Evolutionary conservation across 2,329 filamentous ascomycete species (phyloP), one percentile per base, ranked within the genome.

Genomic region (Phialemonium atrogriseum): DNA sequence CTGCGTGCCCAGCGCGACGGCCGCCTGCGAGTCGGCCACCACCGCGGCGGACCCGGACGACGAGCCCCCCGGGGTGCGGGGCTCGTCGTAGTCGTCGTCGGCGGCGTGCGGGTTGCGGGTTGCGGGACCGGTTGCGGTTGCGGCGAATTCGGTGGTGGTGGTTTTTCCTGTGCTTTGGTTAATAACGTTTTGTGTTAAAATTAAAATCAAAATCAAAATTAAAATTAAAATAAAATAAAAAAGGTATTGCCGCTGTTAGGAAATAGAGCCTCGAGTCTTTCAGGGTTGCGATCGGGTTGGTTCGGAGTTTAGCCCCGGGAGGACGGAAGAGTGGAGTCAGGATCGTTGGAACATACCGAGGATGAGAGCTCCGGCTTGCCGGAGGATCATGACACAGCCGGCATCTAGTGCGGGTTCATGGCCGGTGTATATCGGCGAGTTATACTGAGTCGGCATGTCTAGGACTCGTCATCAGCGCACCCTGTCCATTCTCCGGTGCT

Each of bases 1-100:
- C 45, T 84, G 78, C 0, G 77, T 80, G 1, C 77, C 79, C 0
- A 84, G 54, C 0, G 58, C 66, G 9, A 83, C 44, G 0, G 77
- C 73, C 1, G 66, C 68, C 39, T 83, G 78, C 32, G 70, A 68
- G 40, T 83, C 79, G 6, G 60, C 77, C 0, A 84, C 77, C 1
- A 74, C 77, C 0, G 78, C 77, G 0, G 64, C 79, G 0, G 77
- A 81, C 0, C 80, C 79, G 0, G 76, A 74, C 0, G 76, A 81
- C 0, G 77, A 82, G 27, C 79, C 79, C 1, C 79, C 79, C 0
- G 79, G 78, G 0, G 78, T 82, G 5, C 66, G 60, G 0, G 35
- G 37, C 0, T 55, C 37, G 37, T 68, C 56, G n/a, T n/a, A n/a
- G n/a, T n/a, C n/a, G n/a, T n/a, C n/a, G n/a, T n/a, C n/a, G n/a